Base-by-base conservation (phyloP, 768 basidiomycete species). In the Saitozyma sp. region DNA sequence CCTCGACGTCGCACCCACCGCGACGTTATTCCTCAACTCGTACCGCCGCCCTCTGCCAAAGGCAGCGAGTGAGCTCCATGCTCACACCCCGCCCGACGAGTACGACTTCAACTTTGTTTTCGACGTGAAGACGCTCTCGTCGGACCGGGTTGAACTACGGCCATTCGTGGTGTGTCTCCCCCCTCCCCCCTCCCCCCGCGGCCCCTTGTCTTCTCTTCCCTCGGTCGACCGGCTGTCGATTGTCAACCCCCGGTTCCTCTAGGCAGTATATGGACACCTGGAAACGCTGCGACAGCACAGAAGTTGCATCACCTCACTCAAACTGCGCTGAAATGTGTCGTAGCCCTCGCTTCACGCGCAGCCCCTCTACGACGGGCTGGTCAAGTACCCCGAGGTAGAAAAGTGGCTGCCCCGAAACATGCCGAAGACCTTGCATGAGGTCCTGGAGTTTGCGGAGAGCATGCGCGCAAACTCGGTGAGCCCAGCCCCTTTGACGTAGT, bases 101-200 rank as follows among this genome's bases (percentile, higher is more conserved):
- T 78, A 78, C 54, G 77, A 78, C 55, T 61, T 63, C 58, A 78
- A 78, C 65, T 78, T 63, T 49, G 59, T 59, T 42, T 73, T 76
- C 48, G 67, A 66, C 16, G 71, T 75, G 39, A 65, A 62, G 40
- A 51, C 62, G 3, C 65, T 78, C 5, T 49, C 58, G 4, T 69
- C 73, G 6, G 71, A 76, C 55, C 58, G 71, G 29, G 68, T 78
- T 1, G 66, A 74, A 42, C 59, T 78, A 11, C 53, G 71, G 43
- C 77, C 77, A 0, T 73, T 69, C 58, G 59, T 75, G 2, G 71
- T 73, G 52, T 60, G 73, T 71, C 42, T 5, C 5, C 29, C 29
- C 29, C 29, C 29, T 29, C 29, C 29, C n/a, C n/a, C n/a, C n/a
- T n/a, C n/a, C n/a, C n/a, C n/a, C n/a, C n/a, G n/a, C n/a, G n/a